A percentile compares a stretch with the other conserved stretches of the same genome.
These are phyloP conservation scores for Pythium phragmitis DNA, from an alignment of 352 stramenopile species.

Conservation along the genomic window DNA sequence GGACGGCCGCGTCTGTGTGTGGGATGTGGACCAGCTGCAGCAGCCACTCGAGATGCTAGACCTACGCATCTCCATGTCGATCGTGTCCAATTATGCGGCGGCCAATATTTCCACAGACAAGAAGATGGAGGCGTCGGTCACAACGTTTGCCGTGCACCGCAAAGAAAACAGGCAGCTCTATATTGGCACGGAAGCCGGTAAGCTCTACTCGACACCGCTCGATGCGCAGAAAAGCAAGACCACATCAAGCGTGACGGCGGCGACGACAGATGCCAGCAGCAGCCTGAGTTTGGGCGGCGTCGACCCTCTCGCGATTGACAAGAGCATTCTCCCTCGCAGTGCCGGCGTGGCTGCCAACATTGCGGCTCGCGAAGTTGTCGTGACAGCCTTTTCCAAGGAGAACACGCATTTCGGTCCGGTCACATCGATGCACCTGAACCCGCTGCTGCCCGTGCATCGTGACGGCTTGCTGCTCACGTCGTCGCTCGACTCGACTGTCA, in stretches of 20 bases:
- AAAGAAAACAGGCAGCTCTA: constrained; percentile 85
- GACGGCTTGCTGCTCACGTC: constrained; percentile 81
- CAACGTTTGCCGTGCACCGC: constrained; percentile 75
- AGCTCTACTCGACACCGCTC: constrained; percentile 74
- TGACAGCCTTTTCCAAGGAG: constrained; percentile 59
- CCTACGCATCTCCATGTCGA: constrained; percentile 75
- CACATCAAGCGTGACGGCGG: constrained; percentile 3
- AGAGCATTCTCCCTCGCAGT: constrained; percentile 30
- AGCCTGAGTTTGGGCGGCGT: not conserved
- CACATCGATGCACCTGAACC: constrained; percentile 86
- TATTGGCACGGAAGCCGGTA: constrained; percentile 82
- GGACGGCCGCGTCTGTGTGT: constrained; percentile 83
- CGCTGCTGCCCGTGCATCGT: constrained; percentile 60
- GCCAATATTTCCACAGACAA: constrained; percentile 67
- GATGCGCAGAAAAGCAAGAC: constrained; percentile 76
- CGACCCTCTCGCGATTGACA: constrained; percentile 29
- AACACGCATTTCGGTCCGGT: constrained; percentile 80
- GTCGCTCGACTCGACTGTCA: constrained; percentile 86
- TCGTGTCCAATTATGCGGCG: constrained; percentile 70
- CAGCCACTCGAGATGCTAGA: constrained; percentile 84
- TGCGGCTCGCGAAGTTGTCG: constrained; percentile 60
- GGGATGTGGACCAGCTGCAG: constrained; percentile 84
- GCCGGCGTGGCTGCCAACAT: constrained; percentile 14
- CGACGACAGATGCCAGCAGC: constrained; percentile 20
- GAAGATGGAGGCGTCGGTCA: constrained; percentile 86